phyloP scores from a whole-genome alignment of 768 basidiomycete genomes.

The Phylloporus sp. region DNA sequence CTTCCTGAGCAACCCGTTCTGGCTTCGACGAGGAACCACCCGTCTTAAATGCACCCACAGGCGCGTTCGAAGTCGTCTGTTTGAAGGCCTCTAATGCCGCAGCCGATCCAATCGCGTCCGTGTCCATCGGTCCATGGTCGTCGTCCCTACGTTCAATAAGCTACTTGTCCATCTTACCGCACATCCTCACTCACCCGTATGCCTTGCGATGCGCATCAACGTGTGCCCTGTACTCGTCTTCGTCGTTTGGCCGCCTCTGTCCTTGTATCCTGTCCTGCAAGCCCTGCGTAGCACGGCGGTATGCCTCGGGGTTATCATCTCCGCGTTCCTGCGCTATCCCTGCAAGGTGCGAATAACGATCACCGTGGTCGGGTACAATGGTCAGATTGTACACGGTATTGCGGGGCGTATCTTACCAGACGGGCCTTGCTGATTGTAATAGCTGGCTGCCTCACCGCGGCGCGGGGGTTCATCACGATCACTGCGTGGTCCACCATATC shows the following conservation, averaged over 20 bases:
- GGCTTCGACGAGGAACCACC: slow-evolving; percentile 4
- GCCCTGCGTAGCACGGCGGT: slow-evolving; percentile 21
- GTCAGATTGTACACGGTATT: slow-evolving; percentile 3
- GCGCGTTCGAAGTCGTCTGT: slow-evolving; percentile 16
- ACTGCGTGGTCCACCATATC: background rate
- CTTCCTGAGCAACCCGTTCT: background rate
- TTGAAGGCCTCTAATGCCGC: slow-evolving; percentile 32
- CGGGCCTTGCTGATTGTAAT: slow-evolving; percentile 11
- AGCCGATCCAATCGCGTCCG: slow-evolving; percentile 25
- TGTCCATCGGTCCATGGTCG: slow-evolving; percentile 25
- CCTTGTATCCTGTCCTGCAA: slow-evolving; percentile 21
- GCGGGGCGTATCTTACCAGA: slow-evolving; percentile 2
- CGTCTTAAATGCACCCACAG: slow-evolving; percentile 17
- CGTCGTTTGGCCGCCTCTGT: slow-evolving; percentile 1
- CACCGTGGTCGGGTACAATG: slow-evolving; percentile 4
- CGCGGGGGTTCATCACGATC: slow-evolving; percentile 5
- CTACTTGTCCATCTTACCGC: background rate
- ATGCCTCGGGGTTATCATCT: slow-evolving; percentile 15
- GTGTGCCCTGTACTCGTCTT: slow-evolving; percentile 16
- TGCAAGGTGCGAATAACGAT: slow-evolving; percentile 18
- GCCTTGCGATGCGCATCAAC: slow-evolving; percentile 29
- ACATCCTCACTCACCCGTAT: slow-evolving; percentile 23
- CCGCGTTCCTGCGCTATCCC: slow-evolving; percentile 16
- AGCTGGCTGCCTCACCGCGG: slow-evolving; percentile 17
- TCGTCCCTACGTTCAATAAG: slow-evolving; percentile 6